Percentiles rank a stretch among this genome's conserved stretches.
Conservation (phyloP, 768 basidiomycete species). For the Cystofilobasidium macerans region DNA sequence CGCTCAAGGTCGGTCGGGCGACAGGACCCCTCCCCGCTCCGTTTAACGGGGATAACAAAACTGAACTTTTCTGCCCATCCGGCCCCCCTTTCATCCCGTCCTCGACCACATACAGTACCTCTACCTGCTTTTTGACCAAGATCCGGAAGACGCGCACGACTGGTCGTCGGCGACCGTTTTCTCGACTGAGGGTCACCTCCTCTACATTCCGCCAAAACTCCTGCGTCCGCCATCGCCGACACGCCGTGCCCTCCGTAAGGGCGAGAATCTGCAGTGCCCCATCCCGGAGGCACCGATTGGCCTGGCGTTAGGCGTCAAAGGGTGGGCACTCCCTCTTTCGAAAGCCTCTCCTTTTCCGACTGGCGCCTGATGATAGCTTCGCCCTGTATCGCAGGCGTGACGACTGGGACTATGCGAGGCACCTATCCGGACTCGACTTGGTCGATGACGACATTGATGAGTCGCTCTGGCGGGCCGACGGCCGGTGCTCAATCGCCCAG, state of each 20-base stretch:
- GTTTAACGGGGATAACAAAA: too few species aligned
- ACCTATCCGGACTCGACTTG: not conserved
- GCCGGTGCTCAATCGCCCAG: not conserved
- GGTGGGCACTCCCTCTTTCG: not conserved
- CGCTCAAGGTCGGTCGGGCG: conserved; percentile 19
- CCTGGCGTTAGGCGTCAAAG: not conserved
- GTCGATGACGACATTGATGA: not conserved
- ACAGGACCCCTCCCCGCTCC: too few species aligned
- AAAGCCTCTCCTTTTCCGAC: not conserved
- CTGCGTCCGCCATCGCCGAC: not conserved
- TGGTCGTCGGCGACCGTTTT: conserved; percentile 15
- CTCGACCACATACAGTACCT: conserved; percentile 9
- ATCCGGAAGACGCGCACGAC: not conserved
- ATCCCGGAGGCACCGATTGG: not conserved
- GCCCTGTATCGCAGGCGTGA: not conserved
- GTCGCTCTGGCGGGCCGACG: not conserved
- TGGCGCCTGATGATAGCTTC: not conserved
- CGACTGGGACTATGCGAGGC: conserved; percentile 17
- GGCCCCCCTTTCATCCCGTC: not conserved
- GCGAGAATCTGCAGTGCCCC: not conserved
- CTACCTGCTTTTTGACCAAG: conserved; percentile 22
- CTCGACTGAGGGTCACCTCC: conserved; percentile 24
- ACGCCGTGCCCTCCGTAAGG: not conserved
- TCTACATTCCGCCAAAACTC: not conserved
- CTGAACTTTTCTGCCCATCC: not conserved